Percentiles rank a stretch among this genome's conserved stretches.
Conservation (phyloP, 2,329 filamentous ascomycete species). For the Colletotrichum musae region DNA sequence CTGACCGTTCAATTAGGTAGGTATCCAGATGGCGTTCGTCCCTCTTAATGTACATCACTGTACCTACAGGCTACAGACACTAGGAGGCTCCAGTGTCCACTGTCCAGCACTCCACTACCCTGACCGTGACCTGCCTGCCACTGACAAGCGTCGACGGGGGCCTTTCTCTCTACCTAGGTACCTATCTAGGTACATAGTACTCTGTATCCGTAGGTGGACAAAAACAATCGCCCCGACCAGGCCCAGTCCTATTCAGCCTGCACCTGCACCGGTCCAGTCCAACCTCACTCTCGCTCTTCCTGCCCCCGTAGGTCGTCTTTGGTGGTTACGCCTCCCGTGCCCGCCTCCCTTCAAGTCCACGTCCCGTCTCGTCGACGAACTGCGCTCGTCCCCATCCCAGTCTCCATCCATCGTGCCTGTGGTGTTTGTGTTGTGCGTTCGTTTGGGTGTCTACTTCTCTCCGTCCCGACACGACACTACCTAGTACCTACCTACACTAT, state of each 20-base stretch:
- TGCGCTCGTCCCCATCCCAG: not conserved
- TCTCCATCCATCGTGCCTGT: not conserved
- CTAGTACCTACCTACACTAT: too few relatives aligned
- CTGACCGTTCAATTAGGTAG: not conserved
- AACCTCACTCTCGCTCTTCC: slow-evolving; percentile 35
- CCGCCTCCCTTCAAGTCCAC: slow-evolving; percentile 29
- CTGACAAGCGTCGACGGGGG: slow-evolving; percentile 37
- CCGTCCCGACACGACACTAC: slow-evolving; percentile 8
- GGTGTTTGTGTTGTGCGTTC: too few relatives aligned
- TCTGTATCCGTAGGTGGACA: slow-evolving; percentile 1
- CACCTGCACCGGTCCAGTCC: slow-evolving; percentile 31
- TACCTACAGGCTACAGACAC: too few relatives aligned
- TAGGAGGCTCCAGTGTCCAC: slow-evolving; percentile 32
- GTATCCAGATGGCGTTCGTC: not conserved
- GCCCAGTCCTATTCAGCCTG: slow-evolving; percentile 19
- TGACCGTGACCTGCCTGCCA: slow-evolving; percentile 35
- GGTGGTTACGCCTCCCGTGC: slow-evolving; percentile 28
- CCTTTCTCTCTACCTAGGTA: slow-evolving; percentile 21
- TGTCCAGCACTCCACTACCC: slow-evolving; percentile 31
- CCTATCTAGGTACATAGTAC: too few relatives aligned
- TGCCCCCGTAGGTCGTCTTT: slow-evolving; percentile 24
- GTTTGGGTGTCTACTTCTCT: not conserved
- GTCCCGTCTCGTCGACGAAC: not conserved
- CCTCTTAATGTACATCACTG: too few relatives aligned
- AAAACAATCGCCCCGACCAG: slow-evolving; percentile 36